Conservation (phyloP, 2,329 filamentous ascomycete species). For the Alternaria infectoria region DNA sequence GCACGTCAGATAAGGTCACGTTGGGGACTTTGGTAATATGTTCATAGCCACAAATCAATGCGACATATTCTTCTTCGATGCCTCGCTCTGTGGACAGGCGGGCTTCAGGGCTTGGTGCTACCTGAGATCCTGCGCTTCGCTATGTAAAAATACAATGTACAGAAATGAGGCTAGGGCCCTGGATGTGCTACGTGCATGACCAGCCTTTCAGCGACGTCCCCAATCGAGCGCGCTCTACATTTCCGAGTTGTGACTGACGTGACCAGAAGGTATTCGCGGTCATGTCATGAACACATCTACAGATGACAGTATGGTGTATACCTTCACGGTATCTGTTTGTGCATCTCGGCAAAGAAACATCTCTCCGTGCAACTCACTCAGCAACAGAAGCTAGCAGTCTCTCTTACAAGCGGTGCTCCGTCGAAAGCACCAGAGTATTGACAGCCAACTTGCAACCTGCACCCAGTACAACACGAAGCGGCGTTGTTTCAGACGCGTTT, state of each 20-base stretch:
- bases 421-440: neutral
- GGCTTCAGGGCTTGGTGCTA: neutral
- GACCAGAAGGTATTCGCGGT: neutral
- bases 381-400: neutral
- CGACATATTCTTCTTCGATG: neutral
- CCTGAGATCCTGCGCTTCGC: neutral
- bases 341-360: neutral
- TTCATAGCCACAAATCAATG: neutral
- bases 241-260: neutral
- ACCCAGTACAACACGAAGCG: neutral
- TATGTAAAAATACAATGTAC: slow-evolving; percentile 2
- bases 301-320: neutral
- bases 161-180: neutral
- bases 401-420: neutral
- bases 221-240: neutral
- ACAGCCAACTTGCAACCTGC: neutral
- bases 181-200: neutral
- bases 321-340: neutral
- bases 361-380: neutral
- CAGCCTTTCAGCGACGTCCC: neutral
- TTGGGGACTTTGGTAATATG: neutral
- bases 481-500: neutral
- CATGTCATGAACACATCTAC: neutral
- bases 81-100: neutral
- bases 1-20: neutral